Percentiles rank a stretch among this genome's conserved stretches.
phyloP scores from a whole-genome alignment of 2,329 filamentous ascomycete species.

The Cercospora janseana region DNA sequence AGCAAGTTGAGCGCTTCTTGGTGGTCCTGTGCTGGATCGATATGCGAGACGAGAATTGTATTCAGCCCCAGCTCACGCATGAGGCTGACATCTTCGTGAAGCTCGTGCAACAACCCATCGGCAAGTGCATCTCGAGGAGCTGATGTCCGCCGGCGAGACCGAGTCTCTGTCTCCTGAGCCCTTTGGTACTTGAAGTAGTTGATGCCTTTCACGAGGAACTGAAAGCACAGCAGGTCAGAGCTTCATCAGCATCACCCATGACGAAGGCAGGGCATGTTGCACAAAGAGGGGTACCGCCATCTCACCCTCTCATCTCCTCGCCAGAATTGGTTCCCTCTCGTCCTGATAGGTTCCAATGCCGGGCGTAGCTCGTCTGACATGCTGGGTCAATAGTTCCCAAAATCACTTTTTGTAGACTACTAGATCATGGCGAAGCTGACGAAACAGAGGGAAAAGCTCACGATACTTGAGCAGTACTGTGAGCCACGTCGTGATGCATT shows the following conservation, averaged over 20 bases:
- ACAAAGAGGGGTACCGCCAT: neutral
- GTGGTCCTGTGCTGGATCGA: slow-evolving; percentile 19
- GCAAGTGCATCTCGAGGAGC: slow-evolving; percentile 18
- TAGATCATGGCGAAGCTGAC: no score
- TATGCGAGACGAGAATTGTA: slow-evolving; percentile 19
- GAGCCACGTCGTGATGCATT: no score
- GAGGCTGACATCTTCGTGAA: slow-evolving; percentile 23
- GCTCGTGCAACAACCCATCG: slow-evolving; percentile 18
- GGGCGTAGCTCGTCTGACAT: slow-evolving; percentile 8
- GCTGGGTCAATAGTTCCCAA: neutral
- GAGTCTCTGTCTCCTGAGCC: neutral
- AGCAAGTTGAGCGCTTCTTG: slow-evolving; percentile 21
- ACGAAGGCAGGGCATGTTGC: neutral
- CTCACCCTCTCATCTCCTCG: slow-evolving; percentile 5
- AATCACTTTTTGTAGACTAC: no score
- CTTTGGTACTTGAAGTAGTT: slow-evolving; percentile 20
- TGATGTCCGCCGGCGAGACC: neutral
- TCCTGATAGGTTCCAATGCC: slow-evolving; percentile 8
- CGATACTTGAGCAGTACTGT: no score
- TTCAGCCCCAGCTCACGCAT: slow-evolving; percentile 26
- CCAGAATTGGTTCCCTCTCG: slow-evolving; percentile 7
- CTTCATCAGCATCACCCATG: neutral
- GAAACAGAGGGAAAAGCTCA: no score
- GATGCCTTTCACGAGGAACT: slow-evolving; percentile 30
- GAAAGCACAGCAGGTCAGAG: neutral